These are phyloP conservation scores for Corymbia maculata DNA, from an alignment of 345 rosid species.

Conservation along the genomic window DNA sequence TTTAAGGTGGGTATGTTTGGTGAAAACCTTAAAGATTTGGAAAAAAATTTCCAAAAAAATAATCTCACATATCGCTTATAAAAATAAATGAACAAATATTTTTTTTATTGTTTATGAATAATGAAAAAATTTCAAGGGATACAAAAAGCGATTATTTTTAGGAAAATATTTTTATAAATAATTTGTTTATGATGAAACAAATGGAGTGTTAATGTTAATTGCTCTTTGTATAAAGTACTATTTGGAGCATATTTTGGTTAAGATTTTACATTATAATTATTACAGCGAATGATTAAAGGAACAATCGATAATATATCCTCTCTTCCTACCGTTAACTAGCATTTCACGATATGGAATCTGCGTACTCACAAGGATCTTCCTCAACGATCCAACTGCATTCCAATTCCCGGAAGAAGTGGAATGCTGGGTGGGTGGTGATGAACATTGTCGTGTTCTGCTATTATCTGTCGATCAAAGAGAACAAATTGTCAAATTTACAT, in stretches of 20 bases:
- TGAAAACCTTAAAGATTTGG: background rate
- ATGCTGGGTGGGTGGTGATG: background rate
- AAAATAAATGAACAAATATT: background rate
- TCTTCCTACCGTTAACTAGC: background rate
- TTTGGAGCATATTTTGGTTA: background rate
- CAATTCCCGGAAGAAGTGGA: background rate
- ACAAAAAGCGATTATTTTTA: background rate
- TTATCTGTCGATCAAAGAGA: background rate
- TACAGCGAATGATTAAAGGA: background rate
- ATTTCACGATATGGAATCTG: background rate
- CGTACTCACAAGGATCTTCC: background rate
- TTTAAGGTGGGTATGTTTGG: background rate
- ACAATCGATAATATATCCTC: background rate
- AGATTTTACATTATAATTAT: background rate
- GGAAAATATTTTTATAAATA: rapidly evolving
- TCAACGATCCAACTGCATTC: background rate
- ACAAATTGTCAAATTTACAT: background rate
- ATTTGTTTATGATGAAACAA: background rate
- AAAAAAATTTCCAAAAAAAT: rapidly evolving
- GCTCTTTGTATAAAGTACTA: background rate
- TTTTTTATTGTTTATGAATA: rapidly evolving
- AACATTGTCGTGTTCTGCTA: background rate
- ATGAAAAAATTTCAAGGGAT: background rate
- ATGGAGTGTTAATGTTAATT: rapidly evolving
- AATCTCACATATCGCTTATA: rapidly evolving